Conservation (phyloP, 805 yeast genomes). For the Cyberlindnera samutprakarnensis region DNA sequence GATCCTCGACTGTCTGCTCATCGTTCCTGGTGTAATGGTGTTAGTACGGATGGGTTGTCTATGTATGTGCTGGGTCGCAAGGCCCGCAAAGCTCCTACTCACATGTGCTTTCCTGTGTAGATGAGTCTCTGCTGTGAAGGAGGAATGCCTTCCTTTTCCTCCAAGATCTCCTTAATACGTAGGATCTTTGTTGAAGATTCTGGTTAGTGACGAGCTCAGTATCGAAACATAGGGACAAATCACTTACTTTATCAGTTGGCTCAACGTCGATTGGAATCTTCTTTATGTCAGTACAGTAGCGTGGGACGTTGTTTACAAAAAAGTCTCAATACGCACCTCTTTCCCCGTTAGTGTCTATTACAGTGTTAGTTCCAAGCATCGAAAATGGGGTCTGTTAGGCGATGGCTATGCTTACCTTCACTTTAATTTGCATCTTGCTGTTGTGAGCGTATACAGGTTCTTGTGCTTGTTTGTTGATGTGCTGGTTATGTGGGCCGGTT, state of each 20-base stretch:
- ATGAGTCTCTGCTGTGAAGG: constrained; percentile 92
- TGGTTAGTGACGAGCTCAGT: constrained; percentile 23
- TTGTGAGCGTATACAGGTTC: too few species aligned
- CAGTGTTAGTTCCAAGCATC: constrained; percentile 7
- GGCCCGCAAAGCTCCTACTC: constrained; percentile 30
- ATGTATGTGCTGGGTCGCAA: too few species aligned
- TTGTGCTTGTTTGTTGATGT: too few species aligned
- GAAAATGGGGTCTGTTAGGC: background rate
- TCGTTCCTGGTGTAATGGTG: constrained; percentile 44
- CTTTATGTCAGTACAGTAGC: too few species aligned
- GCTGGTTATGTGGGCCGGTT: too few species aligned
- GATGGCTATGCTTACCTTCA: constrained; percentile 34
- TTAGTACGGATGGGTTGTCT: too few species aligned
- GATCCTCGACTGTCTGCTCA: constrained; percentile 59
- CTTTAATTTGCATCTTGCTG: constrained; percentile 53
- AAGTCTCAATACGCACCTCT: constrained; percentile 36
- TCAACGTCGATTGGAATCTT: constrained; percentile 69
- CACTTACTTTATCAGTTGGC: constrained; percentile 50
- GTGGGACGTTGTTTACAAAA: constrained; percentile 4
- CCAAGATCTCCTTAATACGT: constrained; percentile 83
- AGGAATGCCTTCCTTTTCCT: constrained; percentile 95
- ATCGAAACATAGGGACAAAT: background rate
- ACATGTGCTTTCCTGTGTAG: constrained; percentile 86
- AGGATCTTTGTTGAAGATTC: constrained; percentile 42
- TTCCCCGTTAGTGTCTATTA: constrained; percentile 68